phyloP scores from a whole-genome alignment of 1,139 yeast species.

The Sugiyamaella neomexicana region DNA sequence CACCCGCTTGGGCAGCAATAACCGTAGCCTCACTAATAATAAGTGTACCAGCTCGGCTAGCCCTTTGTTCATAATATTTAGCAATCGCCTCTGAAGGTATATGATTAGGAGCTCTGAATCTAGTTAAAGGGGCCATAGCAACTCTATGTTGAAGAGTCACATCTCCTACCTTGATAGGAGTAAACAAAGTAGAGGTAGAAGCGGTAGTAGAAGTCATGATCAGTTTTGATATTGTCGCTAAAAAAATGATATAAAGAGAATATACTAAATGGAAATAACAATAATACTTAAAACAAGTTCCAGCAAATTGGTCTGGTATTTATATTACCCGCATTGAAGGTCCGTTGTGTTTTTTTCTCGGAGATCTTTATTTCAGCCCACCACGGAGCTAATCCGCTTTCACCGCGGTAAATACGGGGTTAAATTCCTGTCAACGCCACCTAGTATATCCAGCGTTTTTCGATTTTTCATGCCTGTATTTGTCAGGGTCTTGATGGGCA shows the following conservation, averaged over 20 bases:
- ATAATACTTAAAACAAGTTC: background rate
- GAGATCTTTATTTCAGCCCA: background rate
- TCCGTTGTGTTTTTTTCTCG: no score
- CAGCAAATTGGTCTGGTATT: background rate
- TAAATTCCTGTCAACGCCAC: no score
- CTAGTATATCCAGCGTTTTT: no score
- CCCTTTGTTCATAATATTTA: background rate
- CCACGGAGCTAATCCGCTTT: background rate
- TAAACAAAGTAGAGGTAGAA: background rate
- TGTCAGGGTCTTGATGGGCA: no score
- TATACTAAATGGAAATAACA: background rate
- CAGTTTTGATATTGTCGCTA: background rate
- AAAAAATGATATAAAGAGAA: background rate
- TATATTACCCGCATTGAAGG: background rate
- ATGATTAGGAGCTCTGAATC: background rate
- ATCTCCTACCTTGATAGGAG: background rate
- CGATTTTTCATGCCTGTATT: no score
- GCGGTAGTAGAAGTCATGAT: background rate
- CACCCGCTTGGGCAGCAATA: background rate
- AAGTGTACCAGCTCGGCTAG: background rate
- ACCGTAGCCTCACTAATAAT: background rate
- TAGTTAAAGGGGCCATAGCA: background rate
- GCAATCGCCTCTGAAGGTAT: background rate
- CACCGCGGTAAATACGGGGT: background rate
- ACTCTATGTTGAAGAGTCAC: background rate